These are phyloP conservation scores for Penicillium sp. DNA, from an alignment of 2,329 filamentous ascomycete species.

Conservation along the genomic window DNA sequence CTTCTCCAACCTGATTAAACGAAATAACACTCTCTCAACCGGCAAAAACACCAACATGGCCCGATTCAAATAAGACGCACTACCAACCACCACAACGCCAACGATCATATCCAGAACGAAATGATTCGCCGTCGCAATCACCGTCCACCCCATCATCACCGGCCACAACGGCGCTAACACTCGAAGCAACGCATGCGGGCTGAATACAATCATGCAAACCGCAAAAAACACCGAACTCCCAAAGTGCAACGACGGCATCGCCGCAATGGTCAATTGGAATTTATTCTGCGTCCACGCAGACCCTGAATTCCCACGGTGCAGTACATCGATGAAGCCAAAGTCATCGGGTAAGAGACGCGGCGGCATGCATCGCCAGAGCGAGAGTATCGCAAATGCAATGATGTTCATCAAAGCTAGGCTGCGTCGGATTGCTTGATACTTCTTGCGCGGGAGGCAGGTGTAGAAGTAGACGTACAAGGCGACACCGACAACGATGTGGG, in stretches of 20 bases:
- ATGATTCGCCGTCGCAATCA: constrained; percentile 70
- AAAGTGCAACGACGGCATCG: constrained; percentile 56
- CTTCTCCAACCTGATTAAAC: constrained; percentile 30
- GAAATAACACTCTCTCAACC: constrained; percentile 27
- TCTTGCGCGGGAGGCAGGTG: constrained; percentile 47
- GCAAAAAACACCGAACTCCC: constrained; percentile 42
- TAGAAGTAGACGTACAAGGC: constrained; percentile 55
- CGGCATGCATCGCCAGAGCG: constrained; percentile 54
- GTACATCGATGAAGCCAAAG: constrained; percentile 52
- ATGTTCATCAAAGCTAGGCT: constrained; percentile 55
- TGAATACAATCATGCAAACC: constrained; percentile 41
- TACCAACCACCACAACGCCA: constrained; percentile 50
- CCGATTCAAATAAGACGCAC: constrained; percentile 29
- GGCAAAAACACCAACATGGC: constrained; percentile 30
- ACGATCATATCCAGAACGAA: constrained; percentile 69
- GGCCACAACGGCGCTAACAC: constrained; percentile 50
- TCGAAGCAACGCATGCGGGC: constrained; percentile 46
- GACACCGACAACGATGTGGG: constrained; percentile 52
- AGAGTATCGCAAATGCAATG: constrained; percentile 54
- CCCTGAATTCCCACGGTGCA: constrained; percentile 39
- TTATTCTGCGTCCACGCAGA: constrained; percentile 51
- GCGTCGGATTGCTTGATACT: constrained; percentile 50
- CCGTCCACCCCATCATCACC: constrained; percentile 55
- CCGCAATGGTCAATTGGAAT: constrained; percentile 54
- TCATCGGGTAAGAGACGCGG: constrained; percentile 53